phyloP scores from a whole-genome alignment of 2,329 filamentous ascomycete species.

The Meredithiella fracta region DNA sequence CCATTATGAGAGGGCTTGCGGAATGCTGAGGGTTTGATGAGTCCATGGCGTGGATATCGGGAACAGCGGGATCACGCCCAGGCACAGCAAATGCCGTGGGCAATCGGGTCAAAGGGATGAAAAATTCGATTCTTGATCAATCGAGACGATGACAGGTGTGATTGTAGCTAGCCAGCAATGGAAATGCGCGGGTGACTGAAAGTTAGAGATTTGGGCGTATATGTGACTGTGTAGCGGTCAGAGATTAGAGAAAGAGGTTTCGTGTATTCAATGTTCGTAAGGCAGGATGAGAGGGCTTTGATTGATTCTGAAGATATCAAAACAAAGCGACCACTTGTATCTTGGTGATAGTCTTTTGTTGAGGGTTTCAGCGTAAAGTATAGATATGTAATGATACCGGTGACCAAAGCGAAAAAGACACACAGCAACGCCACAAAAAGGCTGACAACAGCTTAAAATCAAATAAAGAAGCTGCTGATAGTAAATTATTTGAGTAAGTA shows the following conservation, averaged over 20 bases:
- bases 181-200: neutral
- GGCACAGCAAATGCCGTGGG: slow-evolving; percentile 6
- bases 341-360: neutral
- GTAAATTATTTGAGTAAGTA: neutral
- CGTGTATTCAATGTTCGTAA: too few species aligned
- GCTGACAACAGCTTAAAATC: neutral
- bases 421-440: neutral
- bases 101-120: slow-evolving; percentile 1
- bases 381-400: neutral
- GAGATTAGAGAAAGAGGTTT: too few species aligned
- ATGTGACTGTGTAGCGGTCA: too few species aligned
- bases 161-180: neutral
- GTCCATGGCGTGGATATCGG: slow-evolving; percentile 10
- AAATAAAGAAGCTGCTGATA: neutral
- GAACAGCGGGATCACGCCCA: slow-evolving; percentile 3
- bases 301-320: neutral
- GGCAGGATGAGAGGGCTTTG: neutral
- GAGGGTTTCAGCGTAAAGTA: neutral
- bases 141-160: neutral
- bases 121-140: neutral
- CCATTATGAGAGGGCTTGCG: slow-evolving; percentile 13
- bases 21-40: slow-evolving; percentile 10
- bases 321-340: neutral
- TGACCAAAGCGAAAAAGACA: neutral
- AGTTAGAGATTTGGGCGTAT: too few species aligned